A percentile compares a stretch with the other conserved stretches of the same genome.
These are phyloP conservation scores for Fusarium sp. DNA, from an alignment of 2,329 filamentous ascomycete species.

Conservation along the genomic window DNA sequence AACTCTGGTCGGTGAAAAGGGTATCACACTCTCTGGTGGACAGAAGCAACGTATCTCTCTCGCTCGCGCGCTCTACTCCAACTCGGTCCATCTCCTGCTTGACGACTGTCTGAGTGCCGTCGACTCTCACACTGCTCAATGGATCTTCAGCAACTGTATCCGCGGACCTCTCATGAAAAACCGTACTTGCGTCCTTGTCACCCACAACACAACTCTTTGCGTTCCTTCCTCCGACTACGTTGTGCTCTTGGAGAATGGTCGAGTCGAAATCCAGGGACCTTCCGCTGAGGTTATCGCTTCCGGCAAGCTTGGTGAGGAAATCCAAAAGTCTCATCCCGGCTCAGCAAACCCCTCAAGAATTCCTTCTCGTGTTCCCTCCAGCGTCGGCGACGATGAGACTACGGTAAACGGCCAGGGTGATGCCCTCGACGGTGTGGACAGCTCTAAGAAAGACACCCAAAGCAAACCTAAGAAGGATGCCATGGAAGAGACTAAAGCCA, in stretches of 20 bases:
- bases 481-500: slow-evolving; percentile 81
- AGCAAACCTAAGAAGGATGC: slow-evolving; percentile 61
- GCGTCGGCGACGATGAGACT: slow-evolving; percentile 73
- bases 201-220: slow-evolving; percentile 92
- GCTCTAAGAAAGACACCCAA: slow-evolving; percentile 58
- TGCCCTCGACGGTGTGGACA: slow-evolving; percentile 57
- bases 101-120: slow-evolving; percentile 97
- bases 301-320: slow-evolving; percentile 89
- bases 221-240: slow-evolving; percentile 83
- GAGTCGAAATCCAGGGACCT: slow-evolving; percentile 79
- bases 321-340: slow-evolving; percentile 75
- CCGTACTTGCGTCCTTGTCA: slow-evolving; percentile 93
- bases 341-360: slow-evolving; percentile 78
- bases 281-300: slow-evolving; percentile 82
- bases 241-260: slow-evolving; percentile 88
- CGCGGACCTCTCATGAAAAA: slow-evolving; percentile 87
- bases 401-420: slow-evolving; percentile 63
- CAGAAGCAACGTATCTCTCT: slow-evolving; percentile 98
- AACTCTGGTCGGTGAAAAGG: slow-evolving; percentile 95
- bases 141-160: slow-evolving; percentile 96
- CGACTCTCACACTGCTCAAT: slow-evolving; percentile 96
- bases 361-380: slow-evolving; percentile 82
- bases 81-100: slow-evolving; percentile 87
- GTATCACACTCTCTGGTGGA: slow-evolving; percentile 93
- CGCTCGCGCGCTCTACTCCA: slow-evolving; percentile 96